Evolutionary conservation across 192 early-diverging fungal species (phyloP).

Genomic region (Haplosporangium gracile): DNA sequence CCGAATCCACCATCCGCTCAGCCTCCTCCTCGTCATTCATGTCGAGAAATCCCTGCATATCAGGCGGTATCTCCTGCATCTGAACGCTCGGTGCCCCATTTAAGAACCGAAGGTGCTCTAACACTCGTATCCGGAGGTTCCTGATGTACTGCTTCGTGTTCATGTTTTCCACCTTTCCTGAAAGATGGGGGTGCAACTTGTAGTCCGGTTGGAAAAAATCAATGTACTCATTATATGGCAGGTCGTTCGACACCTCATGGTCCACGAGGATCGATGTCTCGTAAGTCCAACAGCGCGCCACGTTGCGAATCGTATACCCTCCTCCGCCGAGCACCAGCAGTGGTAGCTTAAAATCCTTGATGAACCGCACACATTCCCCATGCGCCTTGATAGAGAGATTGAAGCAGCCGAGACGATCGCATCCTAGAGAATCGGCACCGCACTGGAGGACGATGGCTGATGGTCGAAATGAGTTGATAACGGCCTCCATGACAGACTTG

Average conservation of each 20-base stretch:
- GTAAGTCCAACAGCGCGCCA: slow-evolving; percentile 94
- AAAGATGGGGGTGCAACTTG: slow-evolving; percentile 88
- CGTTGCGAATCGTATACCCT: slow-evolving; percentile 93
- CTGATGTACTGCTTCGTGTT: slow-evolving; percentile 89
- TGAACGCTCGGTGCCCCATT: slow-evolving; percentile 95
- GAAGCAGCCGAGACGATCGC: slow-evolving; percentile 67
- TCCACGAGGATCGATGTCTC: slow-evolving; percentile 90
- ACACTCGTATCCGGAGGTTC: slow-evolving; percentile 73
- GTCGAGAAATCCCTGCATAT: slow-evolving; percentile 67
- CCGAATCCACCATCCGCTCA: slow-evolving; percentile 55
- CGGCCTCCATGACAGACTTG: slow-evolving; percentile 74
- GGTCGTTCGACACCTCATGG: slow-evolving; percentile 76
- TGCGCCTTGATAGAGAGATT: slow-evolving; percentile 77
- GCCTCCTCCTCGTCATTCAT: slow-evolving; percentile 68
- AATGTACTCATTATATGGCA: slow-evolving; percentile 82
- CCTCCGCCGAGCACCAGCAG: slow-evolving; percentile 89
- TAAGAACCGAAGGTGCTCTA: slow-evolving; percentile 91
- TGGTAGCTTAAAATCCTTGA: slow-evolving; percentile 85
- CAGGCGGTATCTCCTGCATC: slow-evolving; percentile 89
- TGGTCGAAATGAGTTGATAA: slow-evolving; percentile 83
- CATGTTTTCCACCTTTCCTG: slow-evolving; percentile 87
- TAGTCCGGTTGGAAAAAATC: slow-evolving; percentile 93
- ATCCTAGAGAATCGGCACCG: slow-evolving; percentile 75
- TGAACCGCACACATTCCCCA: slow-evolving; percentile 82
- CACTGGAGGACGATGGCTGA: slow-evolving; percentile 93